Evolutionary conservation across 2,329 filamentous ascomycete genomes (phyloP), one percentile per base, ranked within the genome.

Genomic region (Apiospora kogelbergensis): DNA sequence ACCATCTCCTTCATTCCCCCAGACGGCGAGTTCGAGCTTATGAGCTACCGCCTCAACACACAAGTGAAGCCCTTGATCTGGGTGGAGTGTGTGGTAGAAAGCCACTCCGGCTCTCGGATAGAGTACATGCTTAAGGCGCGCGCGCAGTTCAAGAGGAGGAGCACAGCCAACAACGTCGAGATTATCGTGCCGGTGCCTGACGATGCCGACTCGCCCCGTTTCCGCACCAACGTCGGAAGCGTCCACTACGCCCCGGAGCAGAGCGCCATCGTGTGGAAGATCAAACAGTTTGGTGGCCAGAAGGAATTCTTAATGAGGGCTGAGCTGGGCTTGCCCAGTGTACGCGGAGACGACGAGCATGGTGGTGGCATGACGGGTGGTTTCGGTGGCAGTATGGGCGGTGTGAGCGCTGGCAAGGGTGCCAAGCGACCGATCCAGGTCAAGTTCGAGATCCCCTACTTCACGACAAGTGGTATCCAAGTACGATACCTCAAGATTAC

Each of bases 381-480:
- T 0, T 98, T 98, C 76, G 95, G 95, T 72, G 95, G 95, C 24
- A 97, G 94, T 79, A 98, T 98, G 95, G 95, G 95, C 70, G 95
- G 95, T 72, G 89, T 96, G 37, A 90, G 88, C n/a, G 87, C 90
- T 24, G 91, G 90, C 69, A 98, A 98, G 84, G 93, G 93, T 24
- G 88, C 89, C 69, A 99, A 98, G 87, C 86, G 96, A 74, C 96
- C 96, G 0, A 99, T 99, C 77, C 95, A 95, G 81, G 96, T 99
- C 84, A 99, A 99, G 84, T 99, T 99, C 80, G 96, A 99, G 85
- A 99, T 99, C 78, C 96, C 96, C n/a, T 99, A 99, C 83, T 99
- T 99, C 80, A 99, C 96, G n/a, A 99, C 97, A 3, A 97, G 93
- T 83, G 96, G 96, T 73, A 99, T 99, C 75, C 97, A 99, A 82